Evolutionary conservation across 2,329 filamentous ascomycete species (phyloP), one percentile per base, ranked within the genome.

Genomic region (Cladosporium austrohemisphaericum): DNA sequence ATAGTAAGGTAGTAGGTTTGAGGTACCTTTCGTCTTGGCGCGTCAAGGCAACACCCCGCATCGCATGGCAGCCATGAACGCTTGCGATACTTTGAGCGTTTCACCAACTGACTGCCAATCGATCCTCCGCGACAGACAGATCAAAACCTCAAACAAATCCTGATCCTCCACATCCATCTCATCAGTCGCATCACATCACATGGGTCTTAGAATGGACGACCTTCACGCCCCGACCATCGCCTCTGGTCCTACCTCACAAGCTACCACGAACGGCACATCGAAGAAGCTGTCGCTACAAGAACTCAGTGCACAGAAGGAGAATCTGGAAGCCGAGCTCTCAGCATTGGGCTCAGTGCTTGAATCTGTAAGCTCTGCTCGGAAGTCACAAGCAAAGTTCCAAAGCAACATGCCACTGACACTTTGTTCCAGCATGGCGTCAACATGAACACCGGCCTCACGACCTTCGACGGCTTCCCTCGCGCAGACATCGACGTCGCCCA

Each of bases 401-500:
- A 19, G 16, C 5, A 20, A 10, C n/a, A 31, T 41, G 20, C 49
- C 14, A 22, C 37, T 50, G 47, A 51, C 19, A 45, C 25, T 57
- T 41, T 61, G 63, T 31, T 56, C n/a, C 61, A 96, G 91, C 92
- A 97, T 74, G 84, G 86, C 36, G 92, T 95, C 46, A 84, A 86
- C 61, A 98, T 98, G 93, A 84, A 85, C 61, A 96, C 93, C 6
- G 77, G 82, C 51, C 80, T 98, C 31, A 81, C 89, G 19, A 96
- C 92, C 11, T 80, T 83, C 53, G 93, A 97, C 70, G 93, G 93
- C 40, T 98, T 88, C 66, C 93, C 93, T 25, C 81, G 93, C 65
- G 85, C 88, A 60, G 93, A 98, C 69, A 84, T 98, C 56, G 93
- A 98, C 67, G 86, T 98, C 55, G 86, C 93, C 20, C 92, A 96